Evolutionary conservation across 768 basidiomycete genomes (phyloP).

Genomic region (Russula dissimulans): DNA sequence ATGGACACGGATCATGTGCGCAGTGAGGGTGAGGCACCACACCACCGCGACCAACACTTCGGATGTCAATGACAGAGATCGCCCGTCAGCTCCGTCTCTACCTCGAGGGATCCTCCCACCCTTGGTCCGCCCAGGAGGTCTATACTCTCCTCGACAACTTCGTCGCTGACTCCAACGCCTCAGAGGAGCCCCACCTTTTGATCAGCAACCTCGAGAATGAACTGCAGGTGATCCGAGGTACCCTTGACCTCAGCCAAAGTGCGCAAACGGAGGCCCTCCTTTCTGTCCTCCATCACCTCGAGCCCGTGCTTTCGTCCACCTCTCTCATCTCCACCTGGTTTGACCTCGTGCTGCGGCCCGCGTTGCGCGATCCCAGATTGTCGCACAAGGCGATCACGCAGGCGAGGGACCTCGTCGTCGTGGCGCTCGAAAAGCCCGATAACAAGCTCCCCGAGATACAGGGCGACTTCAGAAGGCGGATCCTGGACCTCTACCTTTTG

Average conservation of each 20-base stretch:
- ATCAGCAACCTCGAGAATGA: constrained; percentile 54
- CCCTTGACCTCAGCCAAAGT: constrained; percentile 53
- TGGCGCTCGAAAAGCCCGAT: constrained; percentile 44
- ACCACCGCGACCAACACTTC: neutral
- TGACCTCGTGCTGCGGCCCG: constrained; percentile 68
- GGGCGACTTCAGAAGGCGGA: constrained; percentile 52
- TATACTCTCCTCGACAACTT: constrained; percentile 46
- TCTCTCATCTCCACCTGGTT: constrained; percentile 76
- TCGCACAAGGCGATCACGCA: constrained; percentile 47
- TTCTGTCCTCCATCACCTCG: constrained; percentile 52
- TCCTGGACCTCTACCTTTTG: constrained; percentile 69
- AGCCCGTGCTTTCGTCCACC: constrained; percentile 48
- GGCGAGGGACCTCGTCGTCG: constrained; percentile 65
- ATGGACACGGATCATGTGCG: constrained; percentile 1
- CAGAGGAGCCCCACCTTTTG: constrained; percentile 36
- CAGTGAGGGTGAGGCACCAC: too few relatives aligned
- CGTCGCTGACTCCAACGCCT: constrained; percentile 40
- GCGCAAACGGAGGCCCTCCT: constrained; percentile 61
- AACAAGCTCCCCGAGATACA: constrained; percentile 41
- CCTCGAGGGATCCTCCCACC: constrained; percentile 46
- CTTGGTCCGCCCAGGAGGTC: constrained; percentile 40
- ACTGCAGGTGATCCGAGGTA: constrained; percentile 50
- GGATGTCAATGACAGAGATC: constrained; percentile 29
- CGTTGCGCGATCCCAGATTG: constrained; percentile 65
- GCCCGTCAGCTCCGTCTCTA: constrained; percentile 47